Conservation (phyloP, 83 land plant genomes). For the Picea mariana region DNA sequence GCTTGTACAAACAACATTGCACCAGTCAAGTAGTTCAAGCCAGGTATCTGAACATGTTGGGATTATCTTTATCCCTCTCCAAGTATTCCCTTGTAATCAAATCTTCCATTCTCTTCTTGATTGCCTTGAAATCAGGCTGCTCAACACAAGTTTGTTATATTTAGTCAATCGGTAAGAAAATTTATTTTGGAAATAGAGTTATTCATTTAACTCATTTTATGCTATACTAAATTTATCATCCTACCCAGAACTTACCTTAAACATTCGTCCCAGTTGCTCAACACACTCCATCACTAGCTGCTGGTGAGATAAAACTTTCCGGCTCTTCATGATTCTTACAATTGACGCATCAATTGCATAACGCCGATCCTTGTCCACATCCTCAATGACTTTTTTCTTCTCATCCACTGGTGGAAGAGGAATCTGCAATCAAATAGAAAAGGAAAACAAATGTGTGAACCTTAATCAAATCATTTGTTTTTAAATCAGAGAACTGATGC, state of each 20-base stretch:
- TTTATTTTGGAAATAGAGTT: not conserved
- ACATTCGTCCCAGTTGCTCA: constrained; percentile 81
- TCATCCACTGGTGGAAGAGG: too few species aligned
- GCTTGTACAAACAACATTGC: not conserved
- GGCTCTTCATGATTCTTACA: too few species aligned
- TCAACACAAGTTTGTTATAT: not conserved
- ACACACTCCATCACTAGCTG: too few species aligned
- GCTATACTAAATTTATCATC: not conserved
- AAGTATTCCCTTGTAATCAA: constrained; percentile 73
- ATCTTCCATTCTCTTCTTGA: constrained; percentile 83
- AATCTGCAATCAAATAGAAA: not conserved
- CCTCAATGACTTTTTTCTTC: too few species aligned
- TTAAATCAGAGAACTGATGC: not conserved
- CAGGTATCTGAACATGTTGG: constrained; percentile 73
- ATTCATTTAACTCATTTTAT: not conserved
- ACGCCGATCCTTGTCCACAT: constrained; percentile 63
- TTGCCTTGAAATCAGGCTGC: constrained; percentile 85
- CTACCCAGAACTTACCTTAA: constrained; percentile 58
- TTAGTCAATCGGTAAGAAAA: not conserved
- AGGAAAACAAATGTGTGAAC: not conserved
- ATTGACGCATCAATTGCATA: constrained; percentile 96
- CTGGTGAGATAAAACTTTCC: too few species aligned
- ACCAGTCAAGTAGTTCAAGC: constrained; percentile 30
- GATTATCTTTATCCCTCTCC: constrained; percentile 80
- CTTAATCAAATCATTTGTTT: not conserved